Percentiles rank a stretch among this genome's conserved stretches.
phyloP scores from a whole-genome alignment of 2,329 filamentous ascomycete genomes.

The Sclerotinia borealis region DNA sequence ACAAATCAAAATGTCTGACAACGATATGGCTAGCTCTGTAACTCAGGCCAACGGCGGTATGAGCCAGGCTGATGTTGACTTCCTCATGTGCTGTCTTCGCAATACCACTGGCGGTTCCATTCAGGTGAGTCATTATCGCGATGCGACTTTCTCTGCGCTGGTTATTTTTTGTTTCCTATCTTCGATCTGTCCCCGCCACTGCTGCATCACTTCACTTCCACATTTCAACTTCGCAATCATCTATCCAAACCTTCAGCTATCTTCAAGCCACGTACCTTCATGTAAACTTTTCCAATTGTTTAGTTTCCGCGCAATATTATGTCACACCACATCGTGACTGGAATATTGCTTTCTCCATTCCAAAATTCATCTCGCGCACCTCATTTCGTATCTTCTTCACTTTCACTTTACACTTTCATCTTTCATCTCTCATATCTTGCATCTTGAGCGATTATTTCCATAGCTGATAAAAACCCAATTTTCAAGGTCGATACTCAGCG shows the following conservation, averaged over 20 bases:
- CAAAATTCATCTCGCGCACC: neutral
- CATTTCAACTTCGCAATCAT: neutral
- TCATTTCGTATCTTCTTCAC: neutral
- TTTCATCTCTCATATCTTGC: neutral
- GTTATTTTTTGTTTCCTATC: neutral
- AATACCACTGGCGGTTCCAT: conserved; percentile 21
- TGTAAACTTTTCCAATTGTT: neutral
- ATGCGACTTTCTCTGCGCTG: neutral
- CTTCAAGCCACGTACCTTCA: too few relatives aligned
- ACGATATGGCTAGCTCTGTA: neutral
- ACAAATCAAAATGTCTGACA: conserved; percentile 6
- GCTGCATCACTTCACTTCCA: neutral
- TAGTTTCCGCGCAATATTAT: neutral
- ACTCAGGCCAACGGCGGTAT: conserved; percentile 10
- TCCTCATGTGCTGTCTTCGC: conserved; percentile 25
- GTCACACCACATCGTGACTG: neutral
- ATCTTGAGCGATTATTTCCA: neutral
- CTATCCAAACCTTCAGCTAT: neutral
- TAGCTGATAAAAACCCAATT: neutral
- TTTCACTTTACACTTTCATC: neutral
- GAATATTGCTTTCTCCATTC: neutral
- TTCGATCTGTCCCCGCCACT: neutral
- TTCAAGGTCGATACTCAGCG: conserved; percentile 21
- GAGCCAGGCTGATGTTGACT: conserved; percentile 19
- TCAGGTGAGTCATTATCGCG: conserved; percentile 17